A percentile compares a stretch with the other conserved stretches of the same genome.
phyloP scores from a whole-genome alignment of 2,329 filamentous ascomycete genomes.

The Paraphoma chrysanthemicola region DNA sequence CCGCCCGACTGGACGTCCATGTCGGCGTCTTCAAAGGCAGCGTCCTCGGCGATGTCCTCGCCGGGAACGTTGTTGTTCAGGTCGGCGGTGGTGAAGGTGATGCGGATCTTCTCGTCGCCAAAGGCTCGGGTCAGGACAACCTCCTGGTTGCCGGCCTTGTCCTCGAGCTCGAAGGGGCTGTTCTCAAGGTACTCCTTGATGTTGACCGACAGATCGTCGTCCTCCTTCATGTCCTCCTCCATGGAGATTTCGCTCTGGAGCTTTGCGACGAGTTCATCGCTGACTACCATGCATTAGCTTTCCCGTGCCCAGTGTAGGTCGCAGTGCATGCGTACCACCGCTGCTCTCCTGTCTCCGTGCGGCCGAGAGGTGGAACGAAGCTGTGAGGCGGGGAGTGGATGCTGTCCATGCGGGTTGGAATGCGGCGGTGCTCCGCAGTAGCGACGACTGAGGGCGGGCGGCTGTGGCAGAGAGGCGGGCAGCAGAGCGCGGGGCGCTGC shows the following conservation, averaged over 20 bases:
- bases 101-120: slow-evolving; percentile 87
- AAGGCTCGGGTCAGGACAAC: slow-evolving; percentile 83
- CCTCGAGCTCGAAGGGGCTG: slow-evolving; percentile 79
- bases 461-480: slow-evolving; percentile 50
- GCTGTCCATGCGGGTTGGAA: slow-evolving; percentile 44
- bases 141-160: slow-evolving; percentile 84
- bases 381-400: slow-evolving; percentile 40
- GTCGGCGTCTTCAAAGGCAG: slow-evolving; percentile 51
- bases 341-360: slow-evolving; percentile 44
- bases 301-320: no score
- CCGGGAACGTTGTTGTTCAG: slow-evolving; percentile 61
- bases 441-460: slow-evolving; percentile 44
- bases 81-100: slow-evolving; percentile 86
- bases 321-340: background rate
- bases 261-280: slow-evolving; percentile 85
- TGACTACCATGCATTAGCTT: slow-evolving; percentile 44
- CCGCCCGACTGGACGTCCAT: slow-evolving; percentile 60
- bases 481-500: slow-evolving; percentile 52
- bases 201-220: slow-evolving; percentile 74
- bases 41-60: slow-evolving; percentile 61
- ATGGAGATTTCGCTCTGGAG: slow-evolving; percentile 66
- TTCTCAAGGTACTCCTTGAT: slow-evolving; percentile 90
- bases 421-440: slow-evolving; percentile 41
- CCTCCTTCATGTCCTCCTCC: slow-evolving; percentile 80
- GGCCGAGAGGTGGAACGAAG: slow-evolving; percentile 54